Evolutionary conservation across 495 filamentous ascomycete species (phyloP).

Genomic region (Penicillium bovifimosum): DNA sequence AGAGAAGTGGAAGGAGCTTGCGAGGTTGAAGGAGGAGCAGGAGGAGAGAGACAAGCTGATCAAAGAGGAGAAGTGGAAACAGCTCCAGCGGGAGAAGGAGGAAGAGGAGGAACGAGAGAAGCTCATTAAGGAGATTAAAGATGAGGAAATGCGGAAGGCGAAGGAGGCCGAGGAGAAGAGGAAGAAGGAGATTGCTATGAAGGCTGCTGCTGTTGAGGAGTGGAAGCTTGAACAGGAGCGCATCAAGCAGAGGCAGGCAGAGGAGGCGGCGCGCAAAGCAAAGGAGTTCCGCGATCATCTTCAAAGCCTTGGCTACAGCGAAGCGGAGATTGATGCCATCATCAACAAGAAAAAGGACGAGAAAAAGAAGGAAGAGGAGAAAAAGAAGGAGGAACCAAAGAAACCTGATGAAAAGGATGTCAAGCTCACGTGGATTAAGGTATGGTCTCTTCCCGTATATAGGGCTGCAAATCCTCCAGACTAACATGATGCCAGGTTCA

Average conservation of each 20-base stretch:
- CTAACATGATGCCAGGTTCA: constrained; percentile 35
- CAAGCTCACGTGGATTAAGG: constrained; percentile 50
- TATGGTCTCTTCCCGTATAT: constrained; percentile 13
- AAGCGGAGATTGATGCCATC: constrained; percentile 50
- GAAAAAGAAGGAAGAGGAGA: constrained; percentile 44
- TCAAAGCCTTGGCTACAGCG: constrained; percentile 32
- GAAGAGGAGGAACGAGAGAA: constrained; percentile 12
- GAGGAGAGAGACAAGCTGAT: constrained; percentile 13
- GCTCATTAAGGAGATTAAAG: constrained; percentile 23
- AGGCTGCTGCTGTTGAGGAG: constrained; percentile 23
- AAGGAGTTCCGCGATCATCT: constrained; percentile 43
- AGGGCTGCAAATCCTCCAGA: not conserved
- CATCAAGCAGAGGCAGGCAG: constrained; percentile 18
- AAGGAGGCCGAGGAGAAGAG: constrained; percentile 21
- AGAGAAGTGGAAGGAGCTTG: constrained; percentile 19
- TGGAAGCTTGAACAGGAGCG: constrained; percentile 49
- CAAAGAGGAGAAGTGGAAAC: constrained; percentile 21
- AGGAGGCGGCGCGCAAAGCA: constrained; percentile 40
- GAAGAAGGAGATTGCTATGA: constrained; percentile 31
- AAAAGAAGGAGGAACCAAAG: constrained; percentile 41
- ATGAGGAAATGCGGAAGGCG: constrained; percentile 25
- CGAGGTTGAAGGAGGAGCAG: constrained; percentile 11
- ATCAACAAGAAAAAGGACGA: constrained; percentile 53
- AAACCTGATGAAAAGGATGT: constrained; percentile 46
- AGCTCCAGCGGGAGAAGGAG: constrained; percentile 13